Conservation (phyloP, 352 stramenopile species). For the Phytophthora sansomeana region DNA sequence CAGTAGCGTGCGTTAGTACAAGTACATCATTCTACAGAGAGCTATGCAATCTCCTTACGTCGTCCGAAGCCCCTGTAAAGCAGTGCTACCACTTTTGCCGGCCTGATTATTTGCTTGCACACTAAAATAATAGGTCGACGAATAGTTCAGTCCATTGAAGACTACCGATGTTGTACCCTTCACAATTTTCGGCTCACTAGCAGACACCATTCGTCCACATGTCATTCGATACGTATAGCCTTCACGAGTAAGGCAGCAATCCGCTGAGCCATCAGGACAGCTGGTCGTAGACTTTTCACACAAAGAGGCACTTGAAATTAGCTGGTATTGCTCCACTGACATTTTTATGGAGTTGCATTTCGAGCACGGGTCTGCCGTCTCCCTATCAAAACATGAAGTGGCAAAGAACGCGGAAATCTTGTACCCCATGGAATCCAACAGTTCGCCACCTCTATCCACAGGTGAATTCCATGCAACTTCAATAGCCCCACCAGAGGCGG, state of each 20-base stretch:
- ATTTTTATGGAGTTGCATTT: conserved; percentile 43
- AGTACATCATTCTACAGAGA: not conserved
- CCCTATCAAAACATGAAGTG: conserved; percentile 39
- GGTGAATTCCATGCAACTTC: conserved; percentile 65
- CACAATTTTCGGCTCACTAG: conserved; percentile 27
- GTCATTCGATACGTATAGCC: conserved; percentile 24
- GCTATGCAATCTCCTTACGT: conserved; percentile 30
- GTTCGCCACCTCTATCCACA: conserved; percentile 43
- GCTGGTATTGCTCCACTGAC: conserved; percentile 35
- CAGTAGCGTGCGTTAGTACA: not conserved
- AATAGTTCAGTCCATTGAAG: conserved; percentile 54
- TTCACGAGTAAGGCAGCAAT: conserved; percentile 51
- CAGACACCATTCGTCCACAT: conserved; percentile 31
- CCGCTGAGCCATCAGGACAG: conserved; percentile 49
- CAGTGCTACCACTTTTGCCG: conserved; percentile 43
- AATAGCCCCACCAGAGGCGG: conserved; percentile 50
- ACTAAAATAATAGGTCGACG: conserved; percentile 61
- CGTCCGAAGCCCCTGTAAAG: conserved; percentile 42
- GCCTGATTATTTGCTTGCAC: conserved; percentile 56
- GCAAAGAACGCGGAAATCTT: conserved; percentile 50
- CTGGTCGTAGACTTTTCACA: conserved; percentile 31
- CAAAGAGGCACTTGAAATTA: conserved; percentile 1
- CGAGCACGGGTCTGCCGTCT: conserved; percentile 24
- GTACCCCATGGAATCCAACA: conserved; percentile 48
- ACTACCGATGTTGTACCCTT: conserved; percentile 45